Conservation (phyloP, 345 rosid genomes). For the Microthlaspi erraticum region DNA sequence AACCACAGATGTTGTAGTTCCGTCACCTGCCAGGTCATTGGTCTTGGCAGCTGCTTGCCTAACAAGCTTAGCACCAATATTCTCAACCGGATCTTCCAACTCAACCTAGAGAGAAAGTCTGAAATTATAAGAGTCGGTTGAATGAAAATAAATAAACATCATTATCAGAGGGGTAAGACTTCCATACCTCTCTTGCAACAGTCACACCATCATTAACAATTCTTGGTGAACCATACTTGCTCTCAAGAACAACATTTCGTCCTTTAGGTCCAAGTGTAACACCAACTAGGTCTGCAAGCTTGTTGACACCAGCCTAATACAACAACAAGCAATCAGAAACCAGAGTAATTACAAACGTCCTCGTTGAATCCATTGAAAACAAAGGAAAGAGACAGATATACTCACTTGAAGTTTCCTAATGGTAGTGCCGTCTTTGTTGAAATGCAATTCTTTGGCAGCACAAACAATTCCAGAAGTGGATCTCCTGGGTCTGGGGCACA, state of each 20-base stretch:
- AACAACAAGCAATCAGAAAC: constrained; percentile 4
- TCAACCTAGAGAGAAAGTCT: constrained; percentile 63
- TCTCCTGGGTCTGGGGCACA: constrained; percentile 51
- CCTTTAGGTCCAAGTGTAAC: constrained; percentile 98
- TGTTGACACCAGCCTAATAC: constrained; percentile 89
- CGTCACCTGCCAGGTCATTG: constrained; percentile 98
- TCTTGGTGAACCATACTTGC: constrained; percentile 94
- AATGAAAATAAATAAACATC: constrained; percentile 3
- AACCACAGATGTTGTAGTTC: constrained; percentile 98
- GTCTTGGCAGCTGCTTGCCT: constrained; percentile 99
- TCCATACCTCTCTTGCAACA: constrained; percentile 86
- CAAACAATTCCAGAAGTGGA: constrained; percentile 57
- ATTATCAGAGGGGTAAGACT: background rate
- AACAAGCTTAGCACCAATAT: constrained; percentile 95
- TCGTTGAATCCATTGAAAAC: too few relatives aligned
- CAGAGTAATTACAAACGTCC: too few relatives aligned
- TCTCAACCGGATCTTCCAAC: constrained; percentile 98
- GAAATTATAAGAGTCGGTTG: background rate
- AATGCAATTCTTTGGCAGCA: constrained; percentile 94
- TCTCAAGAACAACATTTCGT: constrained; percentile 91
- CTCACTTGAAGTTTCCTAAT: constrained; percentile 90
- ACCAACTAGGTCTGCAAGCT: constrained; percentile 95
- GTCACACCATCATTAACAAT: constrained; percentile 97
- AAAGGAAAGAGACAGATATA: background rate
- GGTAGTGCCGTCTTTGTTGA: constrained; percentile 93